A percentile compares a stretch with the other conserved stretches of the same genome.
Evolutionary conservation across 805 yeast species (phyloP).

Genomic region (Saturnispora zaruensis): DNA sequence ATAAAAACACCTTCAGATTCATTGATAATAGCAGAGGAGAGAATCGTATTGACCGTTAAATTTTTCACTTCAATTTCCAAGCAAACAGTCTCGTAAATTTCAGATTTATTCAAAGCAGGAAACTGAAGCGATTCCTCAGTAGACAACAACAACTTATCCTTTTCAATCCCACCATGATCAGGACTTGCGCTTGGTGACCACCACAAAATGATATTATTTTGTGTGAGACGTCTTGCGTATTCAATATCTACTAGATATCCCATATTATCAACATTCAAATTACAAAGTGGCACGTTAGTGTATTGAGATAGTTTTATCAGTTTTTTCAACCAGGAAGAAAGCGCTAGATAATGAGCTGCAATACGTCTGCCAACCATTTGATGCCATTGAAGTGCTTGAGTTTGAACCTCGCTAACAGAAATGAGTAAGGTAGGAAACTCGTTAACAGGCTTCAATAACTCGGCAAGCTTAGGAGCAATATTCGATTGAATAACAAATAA

Average conservation of each 20-base stretch:
- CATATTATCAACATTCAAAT: constrained; percentile 67
- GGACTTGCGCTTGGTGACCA: constrained; percentile 81
- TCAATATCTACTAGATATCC: constrained; percentile 76
- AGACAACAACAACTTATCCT: constrained; percentile 38
- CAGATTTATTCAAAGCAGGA: constrained; percentile 69
- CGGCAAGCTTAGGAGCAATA: constrained; percentile 37
- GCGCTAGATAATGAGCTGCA: constrained; percentile 59
- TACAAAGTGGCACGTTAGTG: constrained; percentile 80
- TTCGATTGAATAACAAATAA: constrained; percentile 73
- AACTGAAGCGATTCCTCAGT: constrained; percentile 52
- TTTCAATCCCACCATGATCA: constrained; percentile 77
- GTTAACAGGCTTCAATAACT: constrained; percentile 36
- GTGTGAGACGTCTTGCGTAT: constrained; percentile 68
- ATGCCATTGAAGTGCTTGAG: constrained; percentile 83
- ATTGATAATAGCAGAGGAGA: constrained; percentile 74
- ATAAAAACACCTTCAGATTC: constrained; percentile 83
- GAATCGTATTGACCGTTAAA: constrained; percentile 73
- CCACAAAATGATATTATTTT: constrained; percentile 74
- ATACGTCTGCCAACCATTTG: constrained; percentile 52
- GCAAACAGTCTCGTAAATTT: constrained; percentile 67
- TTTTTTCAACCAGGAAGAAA: constrained; percentile 66
- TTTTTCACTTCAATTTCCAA: constrained; percentile 74
- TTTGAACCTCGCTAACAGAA: constrained; percentile 45
- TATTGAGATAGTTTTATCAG: constrained; percentile 58
- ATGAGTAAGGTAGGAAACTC: constrained; percentile 59